Base-by-base conservation (phyloP, 768 basidiomycete genomes). In the Calocybe cyanea region DNA sequence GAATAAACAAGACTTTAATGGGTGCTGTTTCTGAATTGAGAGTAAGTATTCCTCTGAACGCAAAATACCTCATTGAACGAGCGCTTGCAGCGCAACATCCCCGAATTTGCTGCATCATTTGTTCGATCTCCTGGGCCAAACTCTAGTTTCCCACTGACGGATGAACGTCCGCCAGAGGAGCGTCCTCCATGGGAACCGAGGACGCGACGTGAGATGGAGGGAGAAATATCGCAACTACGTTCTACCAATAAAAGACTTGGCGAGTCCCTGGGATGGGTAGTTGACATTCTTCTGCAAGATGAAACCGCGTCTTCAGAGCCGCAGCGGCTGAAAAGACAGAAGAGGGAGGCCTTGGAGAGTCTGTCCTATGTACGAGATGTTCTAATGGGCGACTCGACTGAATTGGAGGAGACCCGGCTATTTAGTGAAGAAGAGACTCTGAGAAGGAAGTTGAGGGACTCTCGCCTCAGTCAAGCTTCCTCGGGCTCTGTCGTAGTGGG, bases 1-100 rank as follows among this genome's bases (percentile, higher is more conserved):
- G 87, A n/a, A 85, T 90, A 49, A 91, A 91, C 62, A 87, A 81
- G 64, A 87, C 86, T 0, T 67, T 91, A 15, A 80, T 85, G 78
- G 87, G 76, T 60, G 88, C 88, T 0, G 83, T 92, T 2, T 78
- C 83, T 4, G 89, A 89, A 62, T 65, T 87, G 32, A 81, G 78
- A 65, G 92, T 88, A 54, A 56, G 77, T 57, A 23, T 11, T 43
- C 14, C 24, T 28, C 10, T 21, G 19, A 33, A 14, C n/a, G 20
- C 15, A 3, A 8, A 36, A 24, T 8, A 7, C 20, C 21, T 7
- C 18, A 9, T 37, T 38, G n/a, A n/a, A 31, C 3, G 17, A 35
- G 14, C 20, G 11, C 18, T 25, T 36, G 15, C 50, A 92, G 90
- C 83, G 81, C 44, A 94, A 91, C 61, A 77, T 95, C 10, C 91